Conservation (phyloP, 257 asterid genomes). For the Scutellaria galericulata region DNA sequence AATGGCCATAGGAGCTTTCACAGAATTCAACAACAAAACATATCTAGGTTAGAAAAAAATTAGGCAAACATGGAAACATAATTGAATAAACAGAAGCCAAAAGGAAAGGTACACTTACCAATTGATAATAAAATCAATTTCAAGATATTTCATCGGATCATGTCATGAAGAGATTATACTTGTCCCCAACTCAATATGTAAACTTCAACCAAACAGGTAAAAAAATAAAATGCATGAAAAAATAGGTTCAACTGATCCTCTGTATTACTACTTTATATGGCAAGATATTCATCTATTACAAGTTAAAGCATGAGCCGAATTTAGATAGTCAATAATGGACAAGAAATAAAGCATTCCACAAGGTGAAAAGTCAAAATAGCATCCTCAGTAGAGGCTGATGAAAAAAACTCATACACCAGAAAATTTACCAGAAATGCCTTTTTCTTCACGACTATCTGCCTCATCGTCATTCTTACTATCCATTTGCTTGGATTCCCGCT, state of each 20-base stretch:
- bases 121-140: too few species aligned
- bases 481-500: slow-evolving; percentile 49
- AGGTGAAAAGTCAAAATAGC: not conserved
- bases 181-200: not conserved
- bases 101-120: not conserved
- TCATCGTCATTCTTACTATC: slow-evolving; percentile 44
- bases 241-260: slow-evolving; percentile 25
- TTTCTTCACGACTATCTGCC: slow-evolving; percentile 56
- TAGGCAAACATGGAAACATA: not conserved
- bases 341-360: slow-evolving; percentile 22
- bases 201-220: not conserved
- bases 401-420: slow-evolving; percentile 55
- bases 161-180: not conserved
- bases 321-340: slow-evolving; percentile 9
- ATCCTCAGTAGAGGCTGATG: slow-evolving; percentile 28
- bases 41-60: not conserved
- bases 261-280: slow-evolving; percentile 31
- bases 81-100: not conserved
- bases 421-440: slow-evolving; percentile 62
- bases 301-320: slow-evolving; percentile 13
- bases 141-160: not conserved
- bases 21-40: slow-evolving; percentile 13
- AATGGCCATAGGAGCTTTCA: not conserved
- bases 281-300: slow-evolving; percentile 26
- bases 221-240: slow-evolving; percentile 10